Evolutionary conservation across 176 grass and related monocot species (phyloP).

Genomic region (Oryza glaberrima): DNA sequence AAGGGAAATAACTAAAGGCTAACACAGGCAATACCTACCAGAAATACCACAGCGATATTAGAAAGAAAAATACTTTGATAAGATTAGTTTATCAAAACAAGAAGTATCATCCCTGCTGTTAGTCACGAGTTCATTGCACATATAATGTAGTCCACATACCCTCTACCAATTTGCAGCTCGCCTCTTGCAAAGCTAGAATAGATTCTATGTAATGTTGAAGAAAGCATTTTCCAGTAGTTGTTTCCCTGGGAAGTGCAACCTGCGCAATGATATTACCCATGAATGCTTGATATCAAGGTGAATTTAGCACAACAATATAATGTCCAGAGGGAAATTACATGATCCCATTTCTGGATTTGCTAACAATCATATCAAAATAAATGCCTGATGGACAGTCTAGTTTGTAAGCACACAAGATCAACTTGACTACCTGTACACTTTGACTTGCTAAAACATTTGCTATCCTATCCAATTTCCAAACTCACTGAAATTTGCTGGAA

Average conservation of each 20-base stretch:
- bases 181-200: conserved; percentile 86
- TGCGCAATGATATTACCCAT: conserved; percentile 46
- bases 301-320: neutral
- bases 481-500: neutral
- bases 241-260: conserved; percentile 91
- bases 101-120: neutral
- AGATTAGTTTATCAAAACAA: conserved; percentile 15
- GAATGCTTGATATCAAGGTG: conserved; percentile 27
- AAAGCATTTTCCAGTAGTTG: conserved; percentile 84
- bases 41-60: neutral
- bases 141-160: conserved; percentile 45
- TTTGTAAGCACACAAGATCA: neutral
- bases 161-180: conserved; percentile 66
- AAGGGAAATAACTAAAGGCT: neutral
- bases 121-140: neutral
- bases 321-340: neutral
- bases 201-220: conserved; percentile 94
- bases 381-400: neutral
- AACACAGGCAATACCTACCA: neutral
- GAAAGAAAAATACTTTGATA: neutral
- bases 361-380: neutral
- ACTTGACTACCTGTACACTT: neutral
- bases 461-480: neutral
- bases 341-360: neutral
- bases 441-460: neutral